phyloP scores from a whole-genome alignment of 2,329 filamentous ascomycete species.

The Paramyrothecium roridum region DNA sequence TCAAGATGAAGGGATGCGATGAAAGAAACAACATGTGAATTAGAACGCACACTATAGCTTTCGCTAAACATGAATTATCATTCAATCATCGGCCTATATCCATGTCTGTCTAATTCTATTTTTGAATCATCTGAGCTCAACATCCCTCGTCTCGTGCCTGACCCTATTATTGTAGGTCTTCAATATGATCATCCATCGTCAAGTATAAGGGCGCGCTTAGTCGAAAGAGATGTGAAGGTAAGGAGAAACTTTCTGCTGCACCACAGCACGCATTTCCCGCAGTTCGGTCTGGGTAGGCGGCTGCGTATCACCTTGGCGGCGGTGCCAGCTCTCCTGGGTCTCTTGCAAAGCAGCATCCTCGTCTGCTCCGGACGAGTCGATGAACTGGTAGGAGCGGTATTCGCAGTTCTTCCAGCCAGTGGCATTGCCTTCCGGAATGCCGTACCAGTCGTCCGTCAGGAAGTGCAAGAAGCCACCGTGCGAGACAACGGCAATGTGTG shows the following conservation, averaged over 20 bases:
- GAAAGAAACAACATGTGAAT: too few species aligned
- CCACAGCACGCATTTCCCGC: slow-evolving; percentile 36
- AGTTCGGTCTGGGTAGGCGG: slow-evolving; percentile 44
- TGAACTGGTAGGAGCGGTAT: slow-evolving; percentile 65
- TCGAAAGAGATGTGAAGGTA: slow-evolving; percentile 20
- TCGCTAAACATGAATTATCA: too few species aligned
- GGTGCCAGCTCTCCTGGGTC: slow-evolving; percentile 44
- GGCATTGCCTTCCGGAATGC: slow-evolving; percentile 42
- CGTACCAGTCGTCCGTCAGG: slow-evolving; percentile 77
- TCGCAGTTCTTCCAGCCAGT: slow-evolving; percentile 76
- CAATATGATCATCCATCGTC: too few species aligned
- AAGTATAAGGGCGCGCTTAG: neutral
- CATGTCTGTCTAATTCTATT: neutral
- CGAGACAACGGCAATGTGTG: slow-evolving; percentile 71
- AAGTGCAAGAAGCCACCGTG: slow-evolving; percentile 86
- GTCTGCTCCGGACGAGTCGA: slow-evolving; percentile 46
- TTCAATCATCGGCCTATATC: neutral
- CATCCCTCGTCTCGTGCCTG: too few species aligned
- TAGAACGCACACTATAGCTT: too few species aligned
- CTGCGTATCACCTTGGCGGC: slow-evolving; percentile 36
- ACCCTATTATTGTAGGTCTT: too few species aligned
- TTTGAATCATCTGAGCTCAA: neutral
- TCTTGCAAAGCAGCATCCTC: slow-evolving; percentile 44
- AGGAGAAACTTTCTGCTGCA: slow-evolving; percentile 30
- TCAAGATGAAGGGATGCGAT: too few species aligned